Percentiles rank a stretch among this genome's conserved stretches.
phyloP scores from a whole-genome alignment of 306 rosid species.

The Glycine latifolia region DNA sequence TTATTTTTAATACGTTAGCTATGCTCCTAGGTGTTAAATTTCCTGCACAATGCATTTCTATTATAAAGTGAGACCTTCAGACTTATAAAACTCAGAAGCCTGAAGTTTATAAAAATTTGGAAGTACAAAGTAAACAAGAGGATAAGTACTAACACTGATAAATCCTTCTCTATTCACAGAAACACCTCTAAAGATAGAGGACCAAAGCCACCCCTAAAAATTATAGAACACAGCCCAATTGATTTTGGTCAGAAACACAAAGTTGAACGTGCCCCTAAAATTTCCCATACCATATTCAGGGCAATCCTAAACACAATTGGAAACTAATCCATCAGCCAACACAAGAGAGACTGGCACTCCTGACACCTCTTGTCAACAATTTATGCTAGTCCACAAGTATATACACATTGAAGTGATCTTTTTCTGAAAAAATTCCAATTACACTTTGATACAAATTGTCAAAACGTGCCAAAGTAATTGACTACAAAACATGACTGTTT shows the following conservation, averaged over 20 bases:
- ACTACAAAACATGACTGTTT: slow-evolving; percentile 33
- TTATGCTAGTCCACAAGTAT: slow-evolving; percentile 23
- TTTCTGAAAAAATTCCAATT: neutral
- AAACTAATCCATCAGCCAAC: slow-evolving; percentile 1
- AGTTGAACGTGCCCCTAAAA: neutral
- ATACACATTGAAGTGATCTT: neutral
- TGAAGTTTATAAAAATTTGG: neutral
- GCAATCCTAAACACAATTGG: neutral
- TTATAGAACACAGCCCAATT: neutral
- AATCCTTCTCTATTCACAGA: neutral
- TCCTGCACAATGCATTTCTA: neutral
- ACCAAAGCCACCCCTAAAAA: neutral
- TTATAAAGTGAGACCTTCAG: neutral
- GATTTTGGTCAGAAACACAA: slow-evolving; percentile 4
- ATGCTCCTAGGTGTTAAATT: neutral
- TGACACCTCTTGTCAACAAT: slow-evolving; percentile 10
- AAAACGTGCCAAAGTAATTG: neutral
- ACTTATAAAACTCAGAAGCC: neutral
- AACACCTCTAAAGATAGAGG: neutral
- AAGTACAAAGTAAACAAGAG: neutral
- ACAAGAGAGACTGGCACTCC: neutral
- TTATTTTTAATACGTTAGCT: neutral
- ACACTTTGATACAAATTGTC: slow-evolving; percentile 28
- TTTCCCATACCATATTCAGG: neutral
- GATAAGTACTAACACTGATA: neutral